phyloP scores from a whole-genome alignment of 1,284 basidiomycete species.

The Porogramme epimiltina region DNA sequence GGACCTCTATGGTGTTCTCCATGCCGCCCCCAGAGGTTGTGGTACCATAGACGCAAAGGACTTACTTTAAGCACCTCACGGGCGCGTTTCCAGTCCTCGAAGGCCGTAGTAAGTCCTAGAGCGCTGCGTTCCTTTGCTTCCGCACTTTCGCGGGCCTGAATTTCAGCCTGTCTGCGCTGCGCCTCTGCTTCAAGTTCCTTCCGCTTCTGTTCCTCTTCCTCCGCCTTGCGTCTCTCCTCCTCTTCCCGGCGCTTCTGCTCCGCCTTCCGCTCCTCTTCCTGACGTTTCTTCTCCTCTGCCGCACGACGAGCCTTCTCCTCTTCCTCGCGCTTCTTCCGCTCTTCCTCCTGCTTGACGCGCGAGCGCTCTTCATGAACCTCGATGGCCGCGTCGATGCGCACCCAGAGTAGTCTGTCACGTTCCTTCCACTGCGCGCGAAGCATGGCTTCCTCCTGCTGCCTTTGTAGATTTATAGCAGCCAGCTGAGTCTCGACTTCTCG shows the following conservation, averaged over 20 bases:
- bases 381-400: slow-evolving; percentile 65
- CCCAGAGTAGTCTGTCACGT: slow-evolving; percentile 55
- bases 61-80: slow-evolving; percentile 61
- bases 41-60: slow-evolving; percentile 9
- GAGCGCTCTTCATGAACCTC: slow-evolving; percentile 66
- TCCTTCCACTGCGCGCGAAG: slow-evolving; percentile 50
- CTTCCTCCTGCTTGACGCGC: slow-evolving; percentile 45
- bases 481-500: slow-evolving; percentile 50
- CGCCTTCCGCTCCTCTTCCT: slow-evolving; percentile 39
- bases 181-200: slow-evolving; percentile 31
- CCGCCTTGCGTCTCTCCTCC: slow-evolving; percentile 39
- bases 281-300: slow-evolving; percentile 37
- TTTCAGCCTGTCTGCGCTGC: too few relatives aligned
- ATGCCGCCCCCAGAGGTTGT: too few relatives aligned
- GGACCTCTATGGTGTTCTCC: too few relatives aligned
- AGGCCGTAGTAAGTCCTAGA: slow-evolving; percentile 53
- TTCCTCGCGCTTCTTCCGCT: slow-evolving; percentile 30
- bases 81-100: slow-evolving; percentile 71
- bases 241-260: slow-evolving; percentile 37
- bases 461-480: slow-evolving; percentile 42
- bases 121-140: slow-evolving; percentile 32
- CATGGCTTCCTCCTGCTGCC: slow-evolving; percentile 47
- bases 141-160: too few relatives aligned
- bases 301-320: slow-evolving; percentile 32
- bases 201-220: slow-evolving; percentile 35